Conservation (phyloP, 495 filamentous ascomycete genomes). For the Geopyxis carbonaria region DNA sequence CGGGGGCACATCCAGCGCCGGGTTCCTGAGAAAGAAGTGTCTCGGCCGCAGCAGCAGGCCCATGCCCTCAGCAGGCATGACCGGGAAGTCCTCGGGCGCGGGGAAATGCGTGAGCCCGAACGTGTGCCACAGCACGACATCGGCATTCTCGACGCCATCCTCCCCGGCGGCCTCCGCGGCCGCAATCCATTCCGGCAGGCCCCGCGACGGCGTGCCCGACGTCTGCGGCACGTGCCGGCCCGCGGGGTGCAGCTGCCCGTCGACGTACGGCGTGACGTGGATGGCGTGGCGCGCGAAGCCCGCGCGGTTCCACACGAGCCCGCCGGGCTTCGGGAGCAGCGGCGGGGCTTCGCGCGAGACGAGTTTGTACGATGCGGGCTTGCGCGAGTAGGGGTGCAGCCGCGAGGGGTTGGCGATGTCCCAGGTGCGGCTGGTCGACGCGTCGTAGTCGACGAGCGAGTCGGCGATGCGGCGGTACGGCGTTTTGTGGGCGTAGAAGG, state of each 20-base stretch:
- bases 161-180: conserved; percentile 14
- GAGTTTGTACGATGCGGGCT: conserved; percentile 80
- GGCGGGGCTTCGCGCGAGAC: conserved; percentile 68
- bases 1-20: conserved; percentile 73
- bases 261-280: conserved; percentile 68
- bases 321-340: conserved; percentile 67
- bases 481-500: conserved; percentile 82
- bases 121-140: conserved; percentile 91
- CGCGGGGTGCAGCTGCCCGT: conserved; percentile 79
- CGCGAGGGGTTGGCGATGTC: conserved; percentile 78
- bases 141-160: conserved; percentile 56
- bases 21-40: conserved; percentile 77
- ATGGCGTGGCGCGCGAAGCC: conserved; percentile 85
- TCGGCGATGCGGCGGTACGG: conserved; percentile 59
- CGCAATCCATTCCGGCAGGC: conserved; percentile 70
- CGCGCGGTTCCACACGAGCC: conserved; percentile 84
- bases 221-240: conserved; percentile 91
- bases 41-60: conserved; percentile 65
- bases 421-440: conserved; percentile 66
- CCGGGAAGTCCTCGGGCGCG: conserved; percentile 77
- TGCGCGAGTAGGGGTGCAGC: conserved; percentile 68
- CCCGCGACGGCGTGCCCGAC: conserved; percentile 62
- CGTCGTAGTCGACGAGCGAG: conserved; percentile 66
- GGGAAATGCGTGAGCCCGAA: conserved; percentile 91
- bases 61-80: conserved; percentile 91